Conservation (phyloP, 352 stramenopile species). For the Phytophthora hibernalis region DNA sequence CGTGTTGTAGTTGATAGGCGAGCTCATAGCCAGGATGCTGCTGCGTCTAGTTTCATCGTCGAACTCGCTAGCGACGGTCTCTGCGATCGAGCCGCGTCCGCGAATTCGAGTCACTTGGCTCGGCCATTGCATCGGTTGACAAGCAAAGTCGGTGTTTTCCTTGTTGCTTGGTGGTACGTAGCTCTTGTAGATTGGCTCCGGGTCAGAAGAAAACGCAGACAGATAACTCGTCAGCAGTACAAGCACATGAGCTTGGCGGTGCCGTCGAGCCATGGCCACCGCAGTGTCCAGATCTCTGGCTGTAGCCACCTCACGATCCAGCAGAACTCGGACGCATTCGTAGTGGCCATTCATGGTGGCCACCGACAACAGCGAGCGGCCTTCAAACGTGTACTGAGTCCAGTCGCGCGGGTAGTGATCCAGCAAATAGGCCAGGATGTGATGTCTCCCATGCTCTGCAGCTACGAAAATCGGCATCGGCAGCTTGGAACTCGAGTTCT, state of each 20-base stretch:
- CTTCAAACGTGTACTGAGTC: conserved; percentile 62
- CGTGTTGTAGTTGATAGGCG: conserved; percentile 36
- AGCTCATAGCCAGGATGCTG: conserved; percentile 28
- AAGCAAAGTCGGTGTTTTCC: neutral
- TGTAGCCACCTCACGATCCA: conserved; percentile 39
- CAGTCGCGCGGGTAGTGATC: conserved; percentile 37
- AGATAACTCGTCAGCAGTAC: conserved; percentile 76
- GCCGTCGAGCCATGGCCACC: conserved; percentile 53
- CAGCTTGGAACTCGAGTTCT: conserved; percentile 43
- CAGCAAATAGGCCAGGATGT: conserved; percentile 64
- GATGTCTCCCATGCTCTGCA: conserved; percentile 55
- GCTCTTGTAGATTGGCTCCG: conserved; percentile 32
- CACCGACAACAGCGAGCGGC: conserved; percentile 68
- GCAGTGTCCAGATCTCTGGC: conserved; percentile 53
- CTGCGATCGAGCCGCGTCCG: conserved; percentile 40
- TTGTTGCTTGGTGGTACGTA: conserved; percentile 6
- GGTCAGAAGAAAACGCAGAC: conserved; percentile 50
- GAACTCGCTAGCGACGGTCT: conserved; percentile 47
- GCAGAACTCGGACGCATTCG: conserved; percentile 66
- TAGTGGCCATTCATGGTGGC: conserved; percentile 75
- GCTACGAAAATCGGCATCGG: conserved; percentile 68
- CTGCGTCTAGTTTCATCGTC: conserved; percentile 42
- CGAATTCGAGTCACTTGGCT: conserved; percentile 16
- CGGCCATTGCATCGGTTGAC: conserved; percentile 17
- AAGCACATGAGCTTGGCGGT: conserved; percentile 72